Evolutionary conservation across 2,329 filamentous ascomycete genomes (phyloP), one percentile per base, ranked within the genome.

Genomic region (Sphaerulina populicola): DNA sequence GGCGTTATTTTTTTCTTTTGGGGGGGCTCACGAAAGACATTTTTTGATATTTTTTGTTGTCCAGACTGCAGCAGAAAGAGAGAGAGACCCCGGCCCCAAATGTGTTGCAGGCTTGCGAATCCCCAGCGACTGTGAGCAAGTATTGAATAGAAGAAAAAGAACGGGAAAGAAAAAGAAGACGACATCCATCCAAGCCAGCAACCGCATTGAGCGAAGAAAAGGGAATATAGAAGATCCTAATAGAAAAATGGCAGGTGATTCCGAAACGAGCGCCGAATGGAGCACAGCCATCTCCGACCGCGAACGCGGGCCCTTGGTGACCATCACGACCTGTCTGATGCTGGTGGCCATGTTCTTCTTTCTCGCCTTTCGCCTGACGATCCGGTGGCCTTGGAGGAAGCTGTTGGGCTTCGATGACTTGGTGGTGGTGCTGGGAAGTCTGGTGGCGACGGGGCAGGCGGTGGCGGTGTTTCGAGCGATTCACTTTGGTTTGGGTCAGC

Each of bases 311-410:
- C 45, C 46, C 11, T n/a, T 54, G n/a, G 42, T 56, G 18, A 52
- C 44, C 2, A 54, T 56, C 23, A 50, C 51, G 11, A 45, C 45
- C 8, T 38, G 44, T 12, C 35, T 56, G 44, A 56, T 54, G 51
- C 45, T 56, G 45, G 54, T 54, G 23, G 51, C 45, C 3, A 51
- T 47, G 39, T 52, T 51, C 36, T 37, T 56, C 30, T 56, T 56
- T 27, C 18, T 56, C 18, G 48, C 44, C 8, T 44, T 51, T 15
- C 30, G 54, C 39, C 11, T 56, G 9, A 44, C 42, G 15, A 52
- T 56, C 10, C 48, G 54, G 47, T 56, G 54, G 54, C 54, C 54
- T 7, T 56, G 54, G 54, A 39, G 14, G 35, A 53, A 46, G 27
- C 37, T 54, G n/a, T 43, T 50, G 18, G 51, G 54, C n/a, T 50